Evolutionary conservation across 2,329 filamentous ascomycete species (phyloP), one percentile per base, ranked within the genome.

Genomic region (Fusarium humuli): DNA sequence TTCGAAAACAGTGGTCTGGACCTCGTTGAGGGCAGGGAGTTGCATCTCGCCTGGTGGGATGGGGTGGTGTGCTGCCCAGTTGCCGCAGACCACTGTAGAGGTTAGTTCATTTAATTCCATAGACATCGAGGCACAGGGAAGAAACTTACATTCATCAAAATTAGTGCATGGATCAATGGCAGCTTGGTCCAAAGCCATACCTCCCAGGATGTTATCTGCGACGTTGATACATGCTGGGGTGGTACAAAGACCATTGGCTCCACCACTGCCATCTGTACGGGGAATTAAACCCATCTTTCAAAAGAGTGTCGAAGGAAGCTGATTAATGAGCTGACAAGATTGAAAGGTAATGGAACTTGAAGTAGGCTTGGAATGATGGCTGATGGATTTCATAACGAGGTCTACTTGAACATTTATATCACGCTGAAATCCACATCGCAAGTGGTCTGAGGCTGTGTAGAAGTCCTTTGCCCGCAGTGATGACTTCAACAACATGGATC

Each of bases 121-220:
- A 8, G 25, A 27, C 25, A 27, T 10, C 3, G 22, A n/a, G n/a
- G n/a, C n/a, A n/a, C n/a, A n/a, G n/a, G 22, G 22, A 22, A 4
- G 22, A 22, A 22, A 22, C 22, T 44, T 34, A 59, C 89, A 85
- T 74, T 89, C 83, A 64, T 92, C 88, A 64, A 93, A 93, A 72
- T 92, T 79, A 14, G 83, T 85, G 73, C 91, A 93, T 2, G 91
- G 87, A 74, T 93, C 90, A 40, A 93, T 81, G 4, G 87, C 78
- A 61, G 86, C 81, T 76, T 91, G 90, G 52, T 89, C 61, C 8
- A 72, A 61, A 3, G 76, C 73, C 0, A 79, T 11, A 20, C 53
- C 47, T 18, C 34, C 16, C 42, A 37, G 44, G 13, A 56, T 56
- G 13, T 37, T 23, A 3, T 14, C n/a, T 37, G 53, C 53, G 18